Conservation (phyloP, 768 basidiomycete species). For the Imleria badia region DNA sequence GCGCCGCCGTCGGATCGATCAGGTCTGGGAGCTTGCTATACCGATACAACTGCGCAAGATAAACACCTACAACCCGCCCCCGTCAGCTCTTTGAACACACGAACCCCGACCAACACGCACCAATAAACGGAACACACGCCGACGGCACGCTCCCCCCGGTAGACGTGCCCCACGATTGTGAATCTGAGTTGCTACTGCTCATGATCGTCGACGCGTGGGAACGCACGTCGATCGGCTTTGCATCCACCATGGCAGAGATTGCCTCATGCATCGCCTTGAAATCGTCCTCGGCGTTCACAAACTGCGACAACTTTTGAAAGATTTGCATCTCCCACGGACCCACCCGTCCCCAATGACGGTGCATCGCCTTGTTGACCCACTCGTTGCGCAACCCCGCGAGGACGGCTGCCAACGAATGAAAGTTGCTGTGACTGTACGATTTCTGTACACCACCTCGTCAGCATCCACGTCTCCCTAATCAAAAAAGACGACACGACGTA, state of each 20-base stretch:
- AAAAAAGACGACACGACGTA: constrained; percentile 35
- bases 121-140: constrained; percentile 81
- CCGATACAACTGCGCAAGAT: constrained; percentile 68
- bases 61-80: constrained; percentile 52
- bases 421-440: constrained; percentile 75
- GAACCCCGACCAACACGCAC: constrained; percentile 39
- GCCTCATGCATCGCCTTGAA: constrained; percentile 74
- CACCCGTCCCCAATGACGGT: constrained; percentile 63
- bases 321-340: constrained; percentile 71
- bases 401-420: constrained; percentile 76
- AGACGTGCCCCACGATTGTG: constrained; percentile 36
- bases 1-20: constrained; percentile 80
- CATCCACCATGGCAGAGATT: constrained; percentile 61
- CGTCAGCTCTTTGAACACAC: neutral
- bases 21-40: constrained; percentile 71
- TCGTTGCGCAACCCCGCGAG: constrained; percentile 72
- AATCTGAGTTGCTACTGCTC: constrained; percentile 45
- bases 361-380: constrained; percentile 67
- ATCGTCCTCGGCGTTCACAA: constrained; percentile 61
- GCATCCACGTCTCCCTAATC: neutral
- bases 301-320: constrained; percentile 67
- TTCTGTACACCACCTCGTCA: constrained; percentile 48
- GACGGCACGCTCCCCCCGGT: constrained; percentile 46
- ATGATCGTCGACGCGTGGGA: constrained; percentile 55
- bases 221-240: constrained; percentile 55